Conservation (phyloP, 495 filamentous ascomycete species). For the Apiosordaria backusii region DNA sequence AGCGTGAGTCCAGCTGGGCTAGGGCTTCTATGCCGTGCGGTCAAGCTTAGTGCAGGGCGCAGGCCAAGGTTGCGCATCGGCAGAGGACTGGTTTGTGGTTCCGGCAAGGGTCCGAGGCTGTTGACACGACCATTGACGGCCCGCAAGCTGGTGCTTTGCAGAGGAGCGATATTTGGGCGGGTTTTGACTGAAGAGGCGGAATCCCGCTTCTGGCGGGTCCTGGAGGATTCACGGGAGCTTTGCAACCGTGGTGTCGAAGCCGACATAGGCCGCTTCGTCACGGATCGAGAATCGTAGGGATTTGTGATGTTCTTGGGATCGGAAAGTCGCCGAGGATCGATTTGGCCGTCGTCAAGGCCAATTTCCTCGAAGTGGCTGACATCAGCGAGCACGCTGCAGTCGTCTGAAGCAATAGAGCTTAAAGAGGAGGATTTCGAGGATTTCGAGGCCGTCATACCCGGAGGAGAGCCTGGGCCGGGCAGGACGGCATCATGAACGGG, state of each 20-base stretch:
- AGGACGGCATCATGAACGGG: constrained; percentile 43
- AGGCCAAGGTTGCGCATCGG: constrained; percentile 36
- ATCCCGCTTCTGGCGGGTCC: constrained; percentile 27
- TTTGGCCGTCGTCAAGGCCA: constrained; percentile 63
- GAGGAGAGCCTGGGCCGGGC: constrained; percentile 70
- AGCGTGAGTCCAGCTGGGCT: constrained; percentile 39
- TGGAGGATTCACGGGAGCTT: constrained; percentile 27
- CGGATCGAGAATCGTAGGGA: constrained; percentile 39
- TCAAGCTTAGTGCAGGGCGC: constrained; percentile 32
- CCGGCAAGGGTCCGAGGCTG: constrained; percentile 30
- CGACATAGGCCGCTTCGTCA: constrained; percentile 35
- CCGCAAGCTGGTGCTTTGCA: constrained; percentile 29
- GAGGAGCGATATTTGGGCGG: constrained; percentile 27
- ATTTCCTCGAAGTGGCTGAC: constrained; percentile 90
- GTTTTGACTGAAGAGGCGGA: constrained; percentile 10
- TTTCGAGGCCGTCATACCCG: constrained; percentile 78
- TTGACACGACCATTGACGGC: constrained; percentile 32
- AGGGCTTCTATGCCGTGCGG: constrained; percentile 36
- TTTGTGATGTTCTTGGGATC: constrained; percentile 44
- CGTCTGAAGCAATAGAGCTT: constrained; percentile 68
- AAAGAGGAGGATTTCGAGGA: constrained; percentile 91
- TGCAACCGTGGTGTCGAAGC: constrained; percentile 33
- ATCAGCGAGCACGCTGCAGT: constrained; percentile 63
- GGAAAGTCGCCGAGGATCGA: constrained; percentile 38
- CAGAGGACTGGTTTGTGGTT: constrained; percentile 32